Conservation (phyloP, 139 green algal species). For the Haematococcus lacustris region DNA sequence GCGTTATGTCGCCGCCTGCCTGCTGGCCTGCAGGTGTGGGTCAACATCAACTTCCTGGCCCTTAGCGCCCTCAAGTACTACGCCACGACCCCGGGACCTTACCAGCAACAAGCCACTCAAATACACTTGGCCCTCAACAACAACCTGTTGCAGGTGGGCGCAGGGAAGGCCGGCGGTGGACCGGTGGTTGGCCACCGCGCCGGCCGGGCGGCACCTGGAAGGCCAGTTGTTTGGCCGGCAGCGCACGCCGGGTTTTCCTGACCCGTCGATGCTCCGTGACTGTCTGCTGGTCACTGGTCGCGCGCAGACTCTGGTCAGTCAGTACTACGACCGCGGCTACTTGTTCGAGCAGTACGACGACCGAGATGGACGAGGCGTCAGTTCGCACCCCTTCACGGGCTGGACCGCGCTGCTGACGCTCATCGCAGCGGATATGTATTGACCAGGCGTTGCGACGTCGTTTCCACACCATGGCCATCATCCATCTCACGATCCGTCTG, state of each 20-base stretch:
- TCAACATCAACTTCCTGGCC: slow-evolving; percentile 92
- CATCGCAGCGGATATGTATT: slow-evolving; percentile 35
- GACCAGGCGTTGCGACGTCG: too few relatives aligned
- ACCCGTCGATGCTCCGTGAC: neutral
- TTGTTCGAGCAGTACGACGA: slow-evolving; percentile 91
- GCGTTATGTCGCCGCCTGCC: neutral
- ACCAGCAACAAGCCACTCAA: neutral
- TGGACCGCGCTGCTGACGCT: slow-evolving; percentile 86
- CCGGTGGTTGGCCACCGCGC: neutral
- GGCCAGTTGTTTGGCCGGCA: neutral
- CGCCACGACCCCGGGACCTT: neutral
- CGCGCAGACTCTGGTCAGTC: slow-evolving; percentile 49
- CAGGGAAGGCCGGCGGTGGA: neutral
- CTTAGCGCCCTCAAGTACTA: slow-evolving; percentile 52
- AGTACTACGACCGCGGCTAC: slow-evolving; percentile 68
- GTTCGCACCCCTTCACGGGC: slow-evolving; percentile 87
- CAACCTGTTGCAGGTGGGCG: neutral
- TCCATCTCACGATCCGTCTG: too few relatives aligned
- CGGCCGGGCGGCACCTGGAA: neutral
- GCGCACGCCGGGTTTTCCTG: neutral
- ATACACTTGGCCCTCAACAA: neutral
- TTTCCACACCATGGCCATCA: too few relatives aligned
- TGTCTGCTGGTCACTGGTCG: neutral
- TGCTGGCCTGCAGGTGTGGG: slow-evolving; percentile 62
- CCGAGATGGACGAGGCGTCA: slow-evolving; percentile 55